phyloP scores from a whole-genome alignment of 495 filamentous ascomycete genomes.

The Neurospora africana region DNA sequence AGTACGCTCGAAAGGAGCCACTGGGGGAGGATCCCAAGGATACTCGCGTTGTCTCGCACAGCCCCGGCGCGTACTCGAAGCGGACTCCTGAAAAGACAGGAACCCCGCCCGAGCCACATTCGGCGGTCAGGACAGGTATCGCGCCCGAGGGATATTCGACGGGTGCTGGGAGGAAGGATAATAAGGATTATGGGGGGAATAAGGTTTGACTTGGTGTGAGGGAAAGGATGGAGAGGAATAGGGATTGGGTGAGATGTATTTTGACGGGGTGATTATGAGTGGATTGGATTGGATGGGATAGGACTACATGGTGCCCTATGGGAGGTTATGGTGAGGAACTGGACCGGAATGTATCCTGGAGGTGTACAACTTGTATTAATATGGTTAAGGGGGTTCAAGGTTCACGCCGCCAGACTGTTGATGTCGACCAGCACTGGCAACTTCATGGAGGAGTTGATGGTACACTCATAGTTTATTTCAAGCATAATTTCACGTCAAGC shows the following conservation, averaged over 20 bases:
- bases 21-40: conserved; percentile 9
- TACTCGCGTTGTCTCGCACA: not conserved
- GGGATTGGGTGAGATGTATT: not conserved
- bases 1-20: conserved; percentile 1
- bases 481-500: not conserved
- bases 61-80: conserved; percentile 7
- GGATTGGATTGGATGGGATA: not conserved
- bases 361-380: not conserved
- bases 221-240: not conserved
- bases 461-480: not conserved
- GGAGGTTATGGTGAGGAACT: not conserved
- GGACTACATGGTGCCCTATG: not conserved
- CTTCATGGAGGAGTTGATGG: not conserved
- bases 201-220: not conserved
- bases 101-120: too few relatives aligned
- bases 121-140: not conserved
- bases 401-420: not conserved
- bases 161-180: not conserved
- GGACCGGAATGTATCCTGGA: not conserved
- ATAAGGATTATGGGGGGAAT: not conserved
- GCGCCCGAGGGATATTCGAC: not conserved
- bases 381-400: too few relatives aligned
- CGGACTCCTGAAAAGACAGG: conserved; percentile 5
- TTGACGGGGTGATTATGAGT: not conserved
- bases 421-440: not conserved